Evolutionary conservation across 192 early-diverging fungal genomes (phyloP).

Genomic region (Pilaira anomala): DNA sequence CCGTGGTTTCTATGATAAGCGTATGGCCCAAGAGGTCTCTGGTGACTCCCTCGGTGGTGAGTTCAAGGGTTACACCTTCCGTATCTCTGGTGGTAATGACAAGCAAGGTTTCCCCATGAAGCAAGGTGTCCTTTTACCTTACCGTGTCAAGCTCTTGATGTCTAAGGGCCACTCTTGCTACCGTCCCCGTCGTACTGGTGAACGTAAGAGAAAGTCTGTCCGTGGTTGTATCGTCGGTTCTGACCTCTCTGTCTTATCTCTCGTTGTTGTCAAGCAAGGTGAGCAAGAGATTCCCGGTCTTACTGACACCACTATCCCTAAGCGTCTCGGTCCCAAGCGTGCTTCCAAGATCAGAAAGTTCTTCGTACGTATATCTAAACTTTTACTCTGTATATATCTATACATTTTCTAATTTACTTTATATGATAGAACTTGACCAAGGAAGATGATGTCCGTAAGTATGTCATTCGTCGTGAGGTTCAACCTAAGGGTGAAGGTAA

Average conservation of each 20-base stretch:
- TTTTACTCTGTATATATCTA: neutral
- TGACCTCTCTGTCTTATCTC: constrained; percentile 92
- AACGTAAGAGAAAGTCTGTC: constrained; percentile 99
- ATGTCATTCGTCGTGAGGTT: constrained; percentile 97
- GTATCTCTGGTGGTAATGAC: constrained; percentile 99
- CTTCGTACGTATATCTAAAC: constrained; percentile 63
- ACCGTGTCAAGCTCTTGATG: constrained; percentile 78
- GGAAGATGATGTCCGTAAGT: constrained; percentile 99
- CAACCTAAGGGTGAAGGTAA: constrained; percentile 76
- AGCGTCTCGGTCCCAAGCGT: constrained; percentile 99
- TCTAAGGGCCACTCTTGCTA: constrained; percentile 98
- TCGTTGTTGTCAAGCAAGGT: constrained; percentile 96
- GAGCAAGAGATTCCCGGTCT: constrained; percentile 94
- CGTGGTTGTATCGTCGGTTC: constrained; percentile 96
- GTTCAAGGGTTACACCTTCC: constrained; percentile 99
- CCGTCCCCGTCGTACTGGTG: constrained; percentile 93
- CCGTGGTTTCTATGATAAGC: constrained; percentile 98
- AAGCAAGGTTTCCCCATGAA: constrained; percentile 99
- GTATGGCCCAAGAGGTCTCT: constrained; percentile 93
- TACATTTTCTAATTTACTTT: neutral
- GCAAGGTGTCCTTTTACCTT: constrained; percentile 88
- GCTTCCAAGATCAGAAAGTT: constrained; percentile 99
- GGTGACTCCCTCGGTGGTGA: constrained; percentile 97
- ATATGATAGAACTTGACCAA: constrained; percentile 77
- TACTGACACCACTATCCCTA: constrained; percentile 90